Base-by-base conservation (phyloP, 129 eudicot genomes). In the Deinandra increscens region DNA sequence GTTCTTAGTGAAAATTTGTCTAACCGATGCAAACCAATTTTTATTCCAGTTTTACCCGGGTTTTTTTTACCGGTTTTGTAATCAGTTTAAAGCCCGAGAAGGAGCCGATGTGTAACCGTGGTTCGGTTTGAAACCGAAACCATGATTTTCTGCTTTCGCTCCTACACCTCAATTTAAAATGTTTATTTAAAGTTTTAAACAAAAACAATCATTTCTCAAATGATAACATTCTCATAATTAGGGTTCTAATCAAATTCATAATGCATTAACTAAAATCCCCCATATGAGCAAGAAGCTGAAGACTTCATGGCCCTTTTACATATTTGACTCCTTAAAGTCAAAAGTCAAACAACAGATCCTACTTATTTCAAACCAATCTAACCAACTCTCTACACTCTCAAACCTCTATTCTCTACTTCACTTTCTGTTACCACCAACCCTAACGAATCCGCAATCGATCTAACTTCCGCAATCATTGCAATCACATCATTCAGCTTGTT, bases 401-500 rank as follows among this genome's bases (percentile, higher is more conserved):
- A 71, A 65, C 68, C 78, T 56, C 77, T 79, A 60, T 46, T 71
- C 4, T 81, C 79, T 26, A 67, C 1, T 59, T 73, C 76, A 68
- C 69, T 78, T 73, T 59, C 55, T 1, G 10, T 69, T 38, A 70
- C 63, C 9, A 81, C 67, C 14, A 79, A 36, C 8, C 69, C 83
- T 68, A 92, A 48, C 0, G 98, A 87, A 60, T 85, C 85, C 15
- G 98, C 95, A 42, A 93, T 81, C 62, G 83, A 78, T 61, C 84
- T 76, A 59, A 93, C 98, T 79, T 89, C 95, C 10, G 98, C 98
- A 12, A 89, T 89, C 98, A 93, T 93, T 0, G 97, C 97, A 53
- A 89, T 85, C 64, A 84, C 89, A 63, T 93, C 88, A 41, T 93
- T 89, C 70, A 93, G 92, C 87, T 81, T 87, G 92, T 93, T 93